Evolutionary conservation across 148 eudicot genomes (phyloP).

Genomic region (Chenopodium album): DNA sequence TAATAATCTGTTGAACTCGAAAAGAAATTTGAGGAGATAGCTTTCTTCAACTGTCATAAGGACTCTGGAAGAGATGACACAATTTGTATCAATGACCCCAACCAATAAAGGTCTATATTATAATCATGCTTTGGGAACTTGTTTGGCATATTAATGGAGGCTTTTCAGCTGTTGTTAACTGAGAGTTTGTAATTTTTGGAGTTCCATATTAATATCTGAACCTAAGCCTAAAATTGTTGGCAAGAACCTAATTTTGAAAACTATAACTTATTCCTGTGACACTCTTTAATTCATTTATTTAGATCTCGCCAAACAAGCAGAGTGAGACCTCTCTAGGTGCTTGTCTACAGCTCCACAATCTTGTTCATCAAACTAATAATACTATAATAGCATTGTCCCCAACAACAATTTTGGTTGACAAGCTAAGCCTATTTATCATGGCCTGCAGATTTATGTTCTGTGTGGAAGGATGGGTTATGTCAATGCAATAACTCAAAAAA

Average conservation of each 20-base stretch:
- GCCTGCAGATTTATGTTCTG: neutral
- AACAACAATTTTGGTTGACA: neutral
- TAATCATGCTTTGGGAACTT: neutral
- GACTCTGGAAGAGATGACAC: too few species aligned
- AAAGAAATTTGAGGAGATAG: too few species aligned
- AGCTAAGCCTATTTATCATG: neutral
- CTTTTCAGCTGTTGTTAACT: neutral
- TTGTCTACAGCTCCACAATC: neutral
- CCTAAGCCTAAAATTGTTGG: neutral
- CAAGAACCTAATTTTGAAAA: neutral
- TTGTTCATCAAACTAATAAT: neutral
- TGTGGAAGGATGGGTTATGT: too few species aligned
- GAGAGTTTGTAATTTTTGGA: neutral
- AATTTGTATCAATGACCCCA: too few species aligned
- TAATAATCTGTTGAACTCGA: too few species aligned
- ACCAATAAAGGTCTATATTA: too few species aligned
- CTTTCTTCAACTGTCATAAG: too few species aligned
- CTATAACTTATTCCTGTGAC: neutral
- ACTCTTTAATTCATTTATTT: neutral
- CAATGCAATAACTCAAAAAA: too few species aligned
- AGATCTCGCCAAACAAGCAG: neutral
- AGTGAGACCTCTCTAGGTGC: neutral
- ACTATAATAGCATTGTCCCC: neutral
- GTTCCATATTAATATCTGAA: neutral
- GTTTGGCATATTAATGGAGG: neutral